Evolutionary conservation across 176 grass and related monocot species (phyloP).

Genomic region (Triticum dicoccoides): DNA sequence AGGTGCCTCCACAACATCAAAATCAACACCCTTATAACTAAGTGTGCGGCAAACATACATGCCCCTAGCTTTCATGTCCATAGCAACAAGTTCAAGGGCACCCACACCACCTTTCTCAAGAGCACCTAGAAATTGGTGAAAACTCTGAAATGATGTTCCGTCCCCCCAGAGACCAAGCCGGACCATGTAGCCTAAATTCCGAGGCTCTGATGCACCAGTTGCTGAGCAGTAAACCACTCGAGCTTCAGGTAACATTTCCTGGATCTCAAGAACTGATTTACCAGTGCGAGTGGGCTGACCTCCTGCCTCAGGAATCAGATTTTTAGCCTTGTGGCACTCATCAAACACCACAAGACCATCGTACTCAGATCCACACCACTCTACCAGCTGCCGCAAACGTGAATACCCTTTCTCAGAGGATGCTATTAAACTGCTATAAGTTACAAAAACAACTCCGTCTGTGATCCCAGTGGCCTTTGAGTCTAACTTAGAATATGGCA

Average conservation of each 20-base stretch:
- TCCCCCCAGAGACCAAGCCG: constrained; percentile 91
- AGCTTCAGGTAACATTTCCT: constrained; percentile 74
- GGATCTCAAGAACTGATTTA: constrained; percentile 87
- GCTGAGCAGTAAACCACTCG: constrained; percentile 93
- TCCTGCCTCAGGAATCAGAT: constrained; percentile 82
- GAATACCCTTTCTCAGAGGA: constrained; percentile 91
- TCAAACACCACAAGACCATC: constrained; percentile 93
- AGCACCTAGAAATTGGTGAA: constrained; percentile 76
- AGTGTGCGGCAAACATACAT: constrained; percentile 96
- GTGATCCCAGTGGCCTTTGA: constrained; percentile 88
- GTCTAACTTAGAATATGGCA: constrained; percentile 93
- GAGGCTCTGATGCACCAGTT: constrained; percentile 93
- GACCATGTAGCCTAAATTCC: constrained; percentile 95
- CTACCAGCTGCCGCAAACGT: constrained; percentile 83
- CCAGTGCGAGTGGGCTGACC: constrained; percentile 82
- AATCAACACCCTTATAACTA: constrained; percentile 86
- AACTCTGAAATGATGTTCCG: constrained; percentile 76
- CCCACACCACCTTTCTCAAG: constrained; percentile 99
- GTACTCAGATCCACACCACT: constrained; percentile 83
- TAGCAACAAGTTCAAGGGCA: constrained; percentile 97
- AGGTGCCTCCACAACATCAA: constrained; percentile 82
- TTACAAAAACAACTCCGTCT: constrained; percentile 88
- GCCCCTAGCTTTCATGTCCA: constrained; percentile 99
- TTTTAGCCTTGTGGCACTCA: constrained; percentile 99
- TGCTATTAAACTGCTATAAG: constrained; percentile 98